Evolutionary conservation across 179 eudicot species (phyloP), one percentile per base, ranked within the genome.

Genomic region (Drosera spatulata): DNA sequence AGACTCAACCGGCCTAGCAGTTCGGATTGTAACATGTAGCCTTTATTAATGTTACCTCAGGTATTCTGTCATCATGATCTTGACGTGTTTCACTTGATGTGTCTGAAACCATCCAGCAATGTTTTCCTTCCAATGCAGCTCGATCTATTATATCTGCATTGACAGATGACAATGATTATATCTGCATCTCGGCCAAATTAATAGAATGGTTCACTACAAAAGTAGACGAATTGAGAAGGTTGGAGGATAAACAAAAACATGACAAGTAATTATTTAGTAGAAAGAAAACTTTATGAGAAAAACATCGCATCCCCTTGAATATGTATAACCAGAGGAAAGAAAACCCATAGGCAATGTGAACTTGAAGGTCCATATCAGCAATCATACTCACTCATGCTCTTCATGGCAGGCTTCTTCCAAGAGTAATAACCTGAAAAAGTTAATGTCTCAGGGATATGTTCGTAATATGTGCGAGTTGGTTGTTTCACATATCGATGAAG

Each of bases 351-450:
- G 50, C 86, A 68, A 75, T 64, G 61, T 84, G 98, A 41, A 79
- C 87, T 76, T 79, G 89, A 50, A 75, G 69, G 72, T 76, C 75
- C 87, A 88, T 76, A 64, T 66, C 65, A 54, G 79, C 75, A 64
- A 78, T 78, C 51, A 77, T 37, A 79, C 37, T 69, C 64, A 63
- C 72, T 69, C 75, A 69, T 74, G 72, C 55, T 73, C 85, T 57
- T 80, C 83, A 79, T 38, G 80, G 61, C 82, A 82, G 22, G 85
- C 87, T 63, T 88, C 95, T 78, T 80, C 86, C 74, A 85, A 63
- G 13, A 80, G 84, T 77, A 88, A 66, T 62, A 88, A 55, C 78
- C 98, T 91, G 76, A 48, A 58, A 50, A 50, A 50, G 13, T 50
- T 7, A 2, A 10, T 14, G 8, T 10, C 49, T 45, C 49, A 45